Evolutionary conservation across 257 asterid species (phyloP), one percentile per base, ranked within the genome.

Genomic region (Leptodermis oblonga): DNA sequence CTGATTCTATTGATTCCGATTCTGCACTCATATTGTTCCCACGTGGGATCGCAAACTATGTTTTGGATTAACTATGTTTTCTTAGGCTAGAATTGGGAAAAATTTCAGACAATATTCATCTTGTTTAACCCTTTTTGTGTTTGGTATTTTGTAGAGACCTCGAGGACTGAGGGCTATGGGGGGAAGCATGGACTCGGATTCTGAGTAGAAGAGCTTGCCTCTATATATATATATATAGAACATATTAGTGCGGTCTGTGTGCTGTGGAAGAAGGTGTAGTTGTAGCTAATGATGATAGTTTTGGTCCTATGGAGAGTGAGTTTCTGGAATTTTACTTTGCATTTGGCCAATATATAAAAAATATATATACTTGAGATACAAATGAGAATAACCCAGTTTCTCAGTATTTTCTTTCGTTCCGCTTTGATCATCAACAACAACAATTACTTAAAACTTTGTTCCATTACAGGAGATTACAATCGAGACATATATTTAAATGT

Each of bases 141-240:
- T 33, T 63, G 26, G 36, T 7, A 65, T 39, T 10, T 59, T 76
- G 71, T 73, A 83, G 88, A 83, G 88, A 74, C 82, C 82, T 43
- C 79, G 88, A 76, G 88, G 88, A 60, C 76, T 83, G 20, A 81
- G 80, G 79, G 82, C 85, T 7, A 83, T 81, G 88, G 84, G 88
- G 88, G 84, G 88, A 42, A 81, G 74, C 74, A 63, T 78, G 77
- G 88, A 83, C 14, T 83, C 88, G 10, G 86, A 81, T n/a, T 81
- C 88, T 0, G 88, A 83, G 80, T 78, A 71, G 78, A 43, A 42
- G 42, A 45, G 28, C 55, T 25, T 49, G n/a, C n/a, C n/a, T n/a
- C n/a, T n/a, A n/a, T n/a, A n/a, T n/a, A n/a, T n/a, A n/a, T n/a
- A n/a, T n/a, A 4, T 17, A 9, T 12, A 4, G 30, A 52, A 18